These are phyloP conservation scores for Didymella lethalis DNA, from an alignment of 2,329 filamentous ascomycete species.

Conservation along the genomic window DNA sequence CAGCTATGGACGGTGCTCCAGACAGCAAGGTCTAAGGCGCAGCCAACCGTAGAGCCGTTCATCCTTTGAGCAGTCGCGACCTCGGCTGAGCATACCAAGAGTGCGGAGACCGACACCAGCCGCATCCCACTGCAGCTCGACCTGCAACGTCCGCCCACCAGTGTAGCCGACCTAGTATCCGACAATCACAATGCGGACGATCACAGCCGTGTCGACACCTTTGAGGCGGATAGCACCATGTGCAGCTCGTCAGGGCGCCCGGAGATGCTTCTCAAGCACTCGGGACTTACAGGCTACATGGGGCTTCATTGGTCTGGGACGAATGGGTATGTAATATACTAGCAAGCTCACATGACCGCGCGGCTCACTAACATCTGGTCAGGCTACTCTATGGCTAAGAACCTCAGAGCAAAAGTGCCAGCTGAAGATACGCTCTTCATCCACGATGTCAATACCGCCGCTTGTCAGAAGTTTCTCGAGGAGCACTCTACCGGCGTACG, in stretches of 20 bases:
- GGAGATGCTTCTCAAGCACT: slow-evolving; percentile 56
- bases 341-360: slow-evolving; percentile 31
- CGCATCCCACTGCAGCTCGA: slow-evolving; percentile 31
- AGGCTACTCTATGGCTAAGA: slow-evolving; percentile 78
- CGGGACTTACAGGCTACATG: slow-evolving; percentile 54
- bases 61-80: slow-evolving; percentile 27
- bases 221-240: slow-evolving; percentile 33
- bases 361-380: slow-evolving; percentile 24
- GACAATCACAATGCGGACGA: slow-evolving; percentile 39
- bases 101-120: slow-evolving; percentile 46
- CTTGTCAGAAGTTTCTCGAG: slow-evolving; percentile 64
- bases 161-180: slow-evolving; percentile 24
- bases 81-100: slow-evolving; percentile 45
- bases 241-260: slow-evolving; percentile 32
- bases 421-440: slow-evolving; percentile 68
- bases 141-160: slow-evolving; percentile 24
- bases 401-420: slow-evolving; percentile 71
- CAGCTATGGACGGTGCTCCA: not conserved
- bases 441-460: slow-evolving; percentile 69
- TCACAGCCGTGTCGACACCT: slow-evolving; percentile 40
- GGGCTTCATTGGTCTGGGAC: slow-evolving; percentile 61
- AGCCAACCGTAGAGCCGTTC: slow-evolving; percentile 11
- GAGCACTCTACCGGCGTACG: slow-evolving; percentile 63
- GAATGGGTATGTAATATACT: slow-evolving; percentile 55
- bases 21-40: not conserved